These are phyloP conservation scores for Cadophora gregata DNA, from an alignment of 2,329 filamentous ascomycete genomes.

Conservation along the genomic window DNA sequence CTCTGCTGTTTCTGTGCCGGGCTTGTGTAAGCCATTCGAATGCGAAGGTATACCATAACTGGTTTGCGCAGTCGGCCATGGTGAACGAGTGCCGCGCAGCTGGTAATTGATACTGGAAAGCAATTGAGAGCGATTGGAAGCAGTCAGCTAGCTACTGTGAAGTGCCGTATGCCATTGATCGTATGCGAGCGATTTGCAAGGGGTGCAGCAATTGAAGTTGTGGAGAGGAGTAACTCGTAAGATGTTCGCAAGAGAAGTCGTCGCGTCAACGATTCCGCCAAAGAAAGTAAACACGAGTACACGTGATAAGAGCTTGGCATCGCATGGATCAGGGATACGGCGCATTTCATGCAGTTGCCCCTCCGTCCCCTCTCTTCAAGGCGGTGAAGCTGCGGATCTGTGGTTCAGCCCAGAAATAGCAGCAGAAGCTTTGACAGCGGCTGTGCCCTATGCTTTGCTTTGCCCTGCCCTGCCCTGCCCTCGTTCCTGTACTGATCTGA, in stretches of 20 bases:
- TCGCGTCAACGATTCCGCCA: background rate
- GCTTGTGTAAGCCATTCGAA: slow-evolving; percentile 79
- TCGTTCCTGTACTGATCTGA: background rate
- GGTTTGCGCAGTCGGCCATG: slow-evolving; percentile 56
- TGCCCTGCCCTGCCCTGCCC: background rate
- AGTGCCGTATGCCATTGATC: background rate
- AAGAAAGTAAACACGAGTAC: background rate
- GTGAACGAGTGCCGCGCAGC: background rate
- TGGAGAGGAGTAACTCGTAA: background rate
- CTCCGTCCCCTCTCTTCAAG: background rate
- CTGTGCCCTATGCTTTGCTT: background rate
- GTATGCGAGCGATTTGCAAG: too few species aligned
- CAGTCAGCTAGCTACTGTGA: background rate
- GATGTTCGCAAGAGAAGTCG: background rate
- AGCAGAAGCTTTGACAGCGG: slow-evolving; percentile 9
- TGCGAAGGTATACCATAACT: slow-evolving; percentile 74
- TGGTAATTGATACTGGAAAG: background rate
- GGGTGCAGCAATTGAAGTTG: background rate
- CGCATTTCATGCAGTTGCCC: slow-evolving; percentile 6
- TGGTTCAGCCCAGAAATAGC: slow-evolving; percentile 13
- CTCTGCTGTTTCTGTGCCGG: slow-evolving; percentile 72
- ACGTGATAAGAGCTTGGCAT: background rate
- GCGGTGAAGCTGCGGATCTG: slow-evolving; percentile 5
- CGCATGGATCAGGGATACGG: background rate
- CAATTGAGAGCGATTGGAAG: background rate